Conservation (phyloP, 306 rosid genomes). For the Quercus bicolor region DNA sequence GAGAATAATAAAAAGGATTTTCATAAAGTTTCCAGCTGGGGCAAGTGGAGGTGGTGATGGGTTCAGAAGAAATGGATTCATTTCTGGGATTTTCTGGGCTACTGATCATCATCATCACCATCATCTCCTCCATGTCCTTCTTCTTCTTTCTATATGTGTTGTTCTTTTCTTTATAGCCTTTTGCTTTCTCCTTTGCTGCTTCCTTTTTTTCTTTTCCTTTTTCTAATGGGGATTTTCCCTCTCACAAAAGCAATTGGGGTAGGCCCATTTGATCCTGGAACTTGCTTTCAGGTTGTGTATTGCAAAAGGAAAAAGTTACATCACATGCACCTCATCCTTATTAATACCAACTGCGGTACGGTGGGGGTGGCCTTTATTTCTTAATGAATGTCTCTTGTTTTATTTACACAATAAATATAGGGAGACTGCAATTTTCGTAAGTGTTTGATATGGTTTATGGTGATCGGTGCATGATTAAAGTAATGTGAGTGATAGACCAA, state of each 20-base stretch:
- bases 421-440: too few species aligned
- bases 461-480: too few species aligned
- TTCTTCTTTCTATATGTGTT: background rate
- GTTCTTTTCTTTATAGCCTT: background rate
- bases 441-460: too few species aligned
- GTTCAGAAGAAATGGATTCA: conserved; percentile 13
- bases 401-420: background rate
- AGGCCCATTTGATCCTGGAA: conserved; percentile 27
- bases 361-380: background rate
- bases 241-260: conserved; percentile 22
- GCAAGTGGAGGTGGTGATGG: conserved; percentile 32
- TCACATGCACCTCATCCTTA: conserved; percentile 45
- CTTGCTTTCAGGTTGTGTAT: conserved; percentile 22
- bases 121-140: conserved; percentile 31
- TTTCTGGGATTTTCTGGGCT: conserved; percentile 28
- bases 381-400: background rate
- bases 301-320: conserved; percentile 6
- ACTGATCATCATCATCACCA: conserved; percentile 32
- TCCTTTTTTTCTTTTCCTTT: conserved; percentile 10
- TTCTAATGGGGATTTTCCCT: conserved; percentile 14
- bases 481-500: too few species aligned
- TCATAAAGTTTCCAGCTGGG: conserved; percentile 62
- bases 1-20: conserved; percentile 50
- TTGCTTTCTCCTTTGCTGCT: conserved; percentile 15
- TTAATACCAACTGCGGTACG: conserved; percentile 15